These are phyloP conservation scores for Parathielavia appendiculata DNA, from an alignment of 495 filamentous ascomycete species.

Conservation along the genomic window DNA sequence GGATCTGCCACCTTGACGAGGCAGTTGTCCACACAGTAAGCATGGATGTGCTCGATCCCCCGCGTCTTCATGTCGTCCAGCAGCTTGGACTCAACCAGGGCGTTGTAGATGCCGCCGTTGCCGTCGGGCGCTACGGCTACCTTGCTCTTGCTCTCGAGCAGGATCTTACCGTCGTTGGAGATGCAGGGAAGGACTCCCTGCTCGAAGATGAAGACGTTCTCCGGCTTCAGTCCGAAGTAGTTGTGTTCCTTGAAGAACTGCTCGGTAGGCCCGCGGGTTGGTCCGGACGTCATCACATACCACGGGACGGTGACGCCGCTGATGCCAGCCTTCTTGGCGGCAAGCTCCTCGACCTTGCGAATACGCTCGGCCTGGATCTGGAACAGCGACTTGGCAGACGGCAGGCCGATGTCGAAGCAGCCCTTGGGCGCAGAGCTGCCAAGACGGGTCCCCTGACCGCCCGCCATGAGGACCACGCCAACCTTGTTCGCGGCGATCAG, in stretches of 20 bases:
- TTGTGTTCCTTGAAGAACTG: constrained; percentile 83
- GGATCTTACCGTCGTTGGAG: constrained; percentile 94
- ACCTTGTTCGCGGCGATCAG: constrained; percentile 85
- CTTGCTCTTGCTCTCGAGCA: constrained; percentile 85
- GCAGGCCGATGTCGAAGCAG: constrained; percentile 90
- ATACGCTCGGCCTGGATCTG: constrained; percentile 96
- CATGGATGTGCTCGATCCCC: constrained; percentile 91
- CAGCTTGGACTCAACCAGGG: constrained; percentile 73
- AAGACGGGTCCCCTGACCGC: constrained; percentile 90
- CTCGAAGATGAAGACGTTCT: constrained; percentile 91
- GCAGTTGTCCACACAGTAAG: constrained; percentile 98
- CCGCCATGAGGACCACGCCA: constrained; percentile 93
- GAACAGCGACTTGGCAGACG: constrained; percentile 90
- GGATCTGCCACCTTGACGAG: constrained; percentile 97
- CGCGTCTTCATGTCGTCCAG: constrained; percentile 83
- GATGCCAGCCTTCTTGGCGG: constrained; percentile 58
- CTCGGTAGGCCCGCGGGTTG: constrained; percentile 88
- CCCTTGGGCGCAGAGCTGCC: constrained; percentile 96
- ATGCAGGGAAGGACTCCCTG: constrained; percentile 96
- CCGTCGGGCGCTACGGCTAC: constrained; percentile 97
- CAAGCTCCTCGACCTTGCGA: constrained; percentile 74
- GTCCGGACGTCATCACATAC: constrained; percentile 99
- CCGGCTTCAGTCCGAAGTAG: constrained; percentile 82
- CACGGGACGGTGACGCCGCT: constrained; percentile 72
- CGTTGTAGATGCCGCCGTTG: constrained; percentile 95